phyloP scores from a whole-genome alignment of 257 asterid species.

The Primulina eburnea region DNA sequence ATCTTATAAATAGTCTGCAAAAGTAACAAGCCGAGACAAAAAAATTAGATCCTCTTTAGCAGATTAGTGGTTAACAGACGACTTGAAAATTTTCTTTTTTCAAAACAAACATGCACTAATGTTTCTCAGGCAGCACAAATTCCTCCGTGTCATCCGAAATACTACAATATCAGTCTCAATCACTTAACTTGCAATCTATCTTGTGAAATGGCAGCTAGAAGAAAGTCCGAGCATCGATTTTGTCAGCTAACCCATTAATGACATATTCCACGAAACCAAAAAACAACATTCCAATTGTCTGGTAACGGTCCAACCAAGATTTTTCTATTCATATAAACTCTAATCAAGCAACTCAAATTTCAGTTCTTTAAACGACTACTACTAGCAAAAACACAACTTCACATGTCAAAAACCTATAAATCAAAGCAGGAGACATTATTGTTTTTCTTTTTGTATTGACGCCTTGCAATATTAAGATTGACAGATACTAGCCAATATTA shows the following conservation, averaged over 20 bases:
- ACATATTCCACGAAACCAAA: no score
- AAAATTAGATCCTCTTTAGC: slow-evolving; percentile 16
- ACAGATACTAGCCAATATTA: background rate
- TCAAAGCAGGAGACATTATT: background rate
- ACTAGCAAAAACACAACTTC: background rate
- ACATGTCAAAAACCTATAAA: background rate
- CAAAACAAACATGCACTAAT: background rate
- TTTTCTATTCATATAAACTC: background rate
- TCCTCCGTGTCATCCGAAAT: background rate
- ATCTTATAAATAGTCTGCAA: slow-evolving; percentile 90
- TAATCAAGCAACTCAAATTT: no score
- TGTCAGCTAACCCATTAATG: no score
- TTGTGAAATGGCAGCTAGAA: background rate
- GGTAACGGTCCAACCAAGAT: background rate
- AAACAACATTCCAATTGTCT: no score
- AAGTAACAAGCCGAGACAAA: slow-evolving; percentile 17
- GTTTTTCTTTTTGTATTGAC: background rate
- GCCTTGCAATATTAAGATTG: background rate
- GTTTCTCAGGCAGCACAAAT: background rate
- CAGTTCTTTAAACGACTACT: background rate
- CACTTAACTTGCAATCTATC: background rate
- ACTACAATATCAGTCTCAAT: background rate
- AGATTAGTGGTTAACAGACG: background rate
- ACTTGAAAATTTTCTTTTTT: background rate
- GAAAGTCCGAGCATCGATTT: no score